Evolutionary conservation across 768 basidiomycete genomes (phyloP).

Genomic region (Tulasnella sp.): DNA sequence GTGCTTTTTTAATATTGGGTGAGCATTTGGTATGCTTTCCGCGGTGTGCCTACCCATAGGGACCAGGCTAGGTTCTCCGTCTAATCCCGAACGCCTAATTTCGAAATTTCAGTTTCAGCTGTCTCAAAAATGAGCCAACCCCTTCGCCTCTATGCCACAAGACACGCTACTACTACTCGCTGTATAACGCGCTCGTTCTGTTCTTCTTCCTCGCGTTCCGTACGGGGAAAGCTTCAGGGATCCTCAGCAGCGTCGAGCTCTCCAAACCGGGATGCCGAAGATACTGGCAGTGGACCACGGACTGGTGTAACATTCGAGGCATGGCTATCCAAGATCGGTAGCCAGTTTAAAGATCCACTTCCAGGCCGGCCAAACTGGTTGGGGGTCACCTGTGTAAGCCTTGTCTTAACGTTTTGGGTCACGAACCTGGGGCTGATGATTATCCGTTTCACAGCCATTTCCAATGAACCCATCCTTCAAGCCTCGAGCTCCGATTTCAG

Average conservation of each 20-base stretch:
- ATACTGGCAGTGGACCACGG: too few species aligned
- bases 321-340: constrained; percentile 36
- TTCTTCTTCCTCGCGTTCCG: too few species aligned
- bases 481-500: constrained; percentile 66
- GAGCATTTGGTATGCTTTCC: neutral
- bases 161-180: too few species aligned
- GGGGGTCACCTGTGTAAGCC: constrained; percentile 43
- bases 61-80: neutral
- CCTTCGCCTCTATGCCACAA: too few species aligned
- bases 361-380: constrained; percentile 49
- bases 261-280: too few species aligned
- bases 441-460: constrained; percentile 50
- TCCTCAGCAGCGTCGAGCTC: too few species aligned
- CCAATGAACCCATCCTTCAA: constrained; percentile 75
- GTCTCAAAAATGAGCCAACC: too few species aligned
- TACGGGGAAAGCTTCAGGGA: too few species aligned
- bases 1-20: neutral
- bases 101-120: constrained; percentile 25
- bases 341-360: constrained; percentile 33
- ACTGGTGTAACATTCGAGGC: constrained; percentile 17
- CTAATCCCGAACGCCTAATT: constrained; percentile 12
- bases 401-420: neutral
- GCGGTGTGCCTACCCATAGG: too few species aligned
- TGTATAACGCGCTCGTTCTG: too few species aligned
- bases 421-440: neutral